These are phyloP conservation scores for Chenopodium album DNA, from an alignment of 148 eudicot species.

Conservation along the genomic window DNA sequence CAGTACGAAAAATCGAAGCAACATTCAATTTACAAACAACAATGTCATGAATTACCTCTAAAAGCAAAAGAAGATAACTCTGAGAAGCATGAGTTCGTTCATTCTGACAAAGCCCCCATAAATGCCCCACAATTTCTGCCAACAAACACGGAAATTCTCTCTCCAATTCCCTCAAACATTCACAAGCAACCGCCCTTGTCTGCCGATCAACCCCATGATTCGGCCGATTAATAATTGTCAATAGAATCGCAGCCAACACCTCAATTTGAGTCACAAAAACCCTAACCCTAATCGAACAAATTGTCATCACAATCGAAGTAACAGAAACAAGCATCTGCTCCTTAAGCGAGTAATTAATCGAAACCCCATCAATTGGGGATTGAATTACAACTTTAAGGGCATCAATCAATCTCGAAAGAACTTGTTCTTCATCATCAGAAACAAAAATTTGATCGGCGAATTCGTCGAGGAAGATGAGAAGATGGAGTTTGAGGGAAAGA, in stretches of 20 bases:
- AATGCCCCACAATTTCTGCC: slow-evolving; percentile 57
- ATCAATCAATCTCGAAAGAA: slow-evolving; percentile 40
- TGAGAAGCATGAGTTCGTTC: slow-evolving; percentile 81
- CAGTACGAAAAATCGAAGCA: slow-evolving; percentile 42
- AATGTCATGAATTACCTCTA: slow-evolving; percentile 49
- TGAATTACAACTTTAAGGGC: slow-evolving; percentile 49
- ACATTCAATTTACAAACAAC: slow-evolving; percentile 46
- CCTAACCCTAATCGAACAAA: slow-evolving; percentile 30
- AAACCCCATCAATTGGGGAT: slow-evolving; percentile 56
- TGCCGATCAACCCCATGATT: slow-evolving; percentile 81
- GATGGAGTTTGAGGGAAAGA: slow-evolving; percentile 48
- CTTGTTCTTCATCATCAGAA: neutral
- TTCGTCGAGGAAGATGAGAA: slow-evolving; percentile 67
- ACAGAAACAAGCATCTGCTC: slow-evolving; percentile 66
- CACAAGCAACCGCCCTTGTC: slow-evolving; percentile 69
- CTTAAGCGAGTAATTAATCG: slow-evolving; percentile 44
- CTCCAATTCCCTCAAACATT: slow-evolving; percentile 85
- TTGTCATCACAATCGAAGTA: slow-evolving; percentile 45
- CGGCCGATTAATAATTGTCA: slow-evolving; percentile 74
- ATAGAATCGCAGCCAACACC: slow-evolving; percentile 52
- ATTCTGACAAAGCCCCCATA: slow-evolving; percentile 77
- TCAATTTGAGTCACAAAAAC: slow-evolving; percentile 32
- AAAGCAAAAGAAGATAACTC: slow-evolving; percentile 56
- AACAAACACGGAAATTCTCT: slow-evolving; percentile 69
- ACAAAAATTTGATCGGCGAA: slow-evolving; percentile 22